These are phyloP conservation scores for Chrysosporium queenslandicum DNA, from an alignment of 2,329 filamentous ascomycete species.

Conservation along the genomic window DNA sequence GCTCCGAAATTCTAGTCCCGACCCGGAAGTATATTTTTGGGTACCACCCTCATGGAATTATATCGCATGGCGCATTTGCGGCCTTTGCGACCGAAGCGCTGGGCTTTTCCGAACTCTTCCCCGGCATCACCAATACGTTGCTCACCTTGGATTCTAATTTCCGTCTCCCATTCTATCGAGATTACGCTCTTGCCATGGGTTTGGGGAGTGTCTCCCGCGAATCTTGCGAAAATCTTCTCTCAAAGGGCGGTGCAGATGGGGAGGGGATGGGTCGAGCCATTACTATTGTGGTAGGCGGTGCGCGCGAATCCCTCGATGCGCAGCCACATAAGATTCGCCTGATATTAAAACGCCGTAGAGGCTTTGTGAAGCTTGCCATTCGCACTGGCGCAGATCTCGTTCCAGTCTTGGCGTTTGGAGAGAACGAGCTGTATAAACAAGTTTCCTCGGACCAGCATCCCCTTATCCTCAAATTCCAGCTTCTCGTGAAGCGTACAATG, in stretches of 20 bases:
- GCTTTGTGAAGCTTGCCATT: constrained; percentile 88
- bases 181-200: constrained; percentile 85
- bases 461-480: constrained; percentile 67
- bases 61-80: constrained; percentile 88
- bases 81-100: constrained; percentile 85
- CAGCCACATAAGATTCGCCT: constrained; percentile 66
- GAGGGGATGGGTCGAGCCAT: constrained; percentile 92
- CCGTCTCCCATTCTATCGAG: constrained; percentile 81
- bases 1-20: constrained; percentile 65
- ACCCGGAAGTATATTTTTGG: constrained; percentile 92
- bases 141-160: constrained; percentile 96
- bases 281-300: constrained; percentile 89
- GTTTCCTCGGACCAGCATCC: constrained; percentile 68
- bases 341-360: constrained; percentile 73
- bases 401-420: constrained; percentile 82
- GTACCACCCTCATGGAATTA: constrained; percentile 96
- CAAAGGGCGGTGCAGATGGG: constrained; percentile 61
- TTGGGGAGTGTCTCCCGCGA: constrained; percentile 82
- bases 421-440: constrained; percentile 94
- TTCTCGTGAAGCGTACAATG: constrained; percentile 71
- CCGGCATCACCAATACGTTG: constrained; percentile 87
- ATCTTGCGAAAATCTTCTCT: constrained; percentile 80
- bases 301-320: constrained; percentile 82
- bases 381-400: constrained; percentile 88
- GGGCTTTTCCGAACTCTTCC: constrained; percentile 77